Conservation (phyloP, 2,329 filamentous ascomycete genomes). For the Diaporthe citri region DNA sequence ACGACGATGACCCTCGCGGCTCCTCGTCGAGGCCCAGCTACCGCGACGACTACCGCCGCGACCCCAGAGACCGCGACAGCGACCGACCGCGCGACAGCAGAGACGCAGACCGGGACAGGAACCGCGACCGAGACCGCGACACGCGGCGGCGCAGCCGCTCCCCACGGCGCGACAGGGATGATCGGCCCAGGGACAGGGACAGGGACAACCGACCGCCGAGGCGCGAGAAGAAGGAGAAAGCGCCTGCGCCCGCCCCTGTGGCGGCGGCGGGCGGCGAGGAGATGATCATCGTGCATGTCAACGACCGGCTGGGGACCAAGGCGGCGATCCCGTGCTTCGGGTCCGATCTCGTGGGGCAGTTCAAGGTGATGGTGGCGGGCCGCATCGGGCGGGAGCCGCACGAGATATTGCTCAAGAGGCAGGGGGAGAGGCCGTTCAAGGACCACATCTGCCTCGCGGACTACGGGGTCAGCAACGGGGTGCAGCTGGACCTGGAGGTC, state of each 20-base stretch:
- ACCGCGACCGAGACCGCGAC: conserved; percentile 37
- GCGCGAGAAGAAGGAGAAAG: conserved; percentile 50
- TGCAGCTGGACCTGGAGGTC: conserved; percentile 75
- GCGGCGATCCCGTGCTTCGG: conserved; percentile 91
- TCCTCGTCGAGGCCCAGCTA: conserved; percentile 22
- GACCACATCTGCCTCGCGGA: conserved; percentile 89
- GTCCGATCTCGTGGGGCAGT: conserved; percentile 84
- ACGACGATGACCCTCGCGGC: conserved; percentile 29
- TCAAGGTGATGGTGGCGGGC: conserved; percentile 92
- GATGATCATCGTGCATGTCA: conserved; percentile 95
- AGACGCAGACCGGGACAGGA: conserved; percentile 33
- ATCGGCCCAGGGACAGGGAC: conserved; percentile 45
- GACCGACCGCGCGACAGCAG: conserved; percentile 37
- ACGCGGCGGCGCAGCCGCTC: conserved; percentile 48
- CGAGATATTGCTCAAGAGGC: conserved; percentile 91
- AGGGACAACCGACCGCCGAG: conserved; percentile 38
- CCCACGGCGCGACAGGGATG: conserved; percentile 43
- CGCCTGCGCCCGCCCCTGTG: conserved; percentile 44
- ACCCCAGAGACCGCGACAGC: conserved; percentile 30
- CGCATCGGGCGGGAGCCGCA: conserved; percentile 89
- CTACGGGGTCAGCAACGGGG: conserved; percentile 94
- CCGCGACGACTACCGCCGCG: conserved; percentile 49
- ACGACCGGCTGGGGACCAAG: conserved; percentile 96
- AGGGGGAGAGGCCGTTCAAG: conserved; percentile 94
- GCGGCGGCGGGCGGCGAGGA: conserved; percentile 65